Evolutionary conservation across 257 asterid species (phyloP).

Genomic region (Phtheirospermum japonicum): DNA sequence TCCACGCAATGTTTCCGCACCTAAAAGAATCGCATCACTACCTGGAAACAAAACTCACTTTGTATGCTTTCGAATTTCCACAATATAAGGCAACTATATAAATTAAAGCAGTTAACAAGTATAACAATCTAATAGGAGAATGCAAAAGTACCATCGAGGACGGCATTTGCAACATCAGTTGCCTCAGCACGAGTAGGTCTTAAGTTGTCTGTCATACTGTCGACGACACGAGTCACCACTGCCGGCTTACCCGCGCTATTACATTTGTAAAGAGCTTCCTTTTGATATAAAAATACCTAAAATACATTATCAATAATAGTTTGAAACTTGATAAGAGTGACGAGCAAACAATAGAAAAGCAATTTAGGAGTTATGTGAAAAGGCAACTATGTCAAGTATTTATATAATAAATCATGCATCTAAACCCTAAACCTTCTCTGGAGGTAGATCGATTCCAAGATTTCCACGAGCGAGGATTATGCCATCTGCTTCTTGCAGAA

Average conservation of each 20-base stretch:
- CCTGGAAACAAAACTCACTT: slow-evolving; percentile 36
- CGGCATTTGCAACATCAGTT: slow-evolving; percentile 96
- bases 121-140: too few relatives aligned
- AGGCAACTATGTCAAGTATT: neutral
- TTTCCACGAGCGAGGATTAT: slow-evolving; percentile 95
- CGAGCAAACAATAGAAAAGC: neutral
- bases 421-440: slow-evolving; percentile 64
- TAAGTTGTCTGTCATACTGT: slow-evolving; percentile 90
- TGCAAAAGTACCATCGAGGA: slow-evolving; percentile 68
- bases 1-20: slow-evolving; percentile 63
- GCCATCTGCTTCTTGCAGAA: slow-evolving; percentile 92
- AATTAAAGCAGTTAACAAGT: neutral
- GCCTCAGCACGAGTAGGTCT: slow-evolving; percentile 99
- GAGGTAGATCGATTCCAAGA: slow-evolving; percentile 95
- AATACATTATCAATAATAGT: neutral
- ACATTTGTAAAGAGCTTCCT: slow-evolving; percentile 83
- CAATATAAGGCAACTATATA: neutral
- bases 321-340: neutral
- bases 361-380: too few relatives aligned
- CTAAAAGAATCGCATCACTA: slow-evolving; percentile 56
- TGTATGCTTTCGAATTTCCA: slow-evolving; percentile 8
- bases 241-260: slow-evolving; percentile 95
- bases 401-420: slow-evolving; percentile 3
- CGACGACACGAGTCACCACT: slow-evolving; percentile 92
- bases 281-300: slow-evolving; percentile 90